Evolutionary conservation across 2,329 filamentous ascomycete genomes (phyloP).

Genomic region (Verruconis gallopava): DNA sequence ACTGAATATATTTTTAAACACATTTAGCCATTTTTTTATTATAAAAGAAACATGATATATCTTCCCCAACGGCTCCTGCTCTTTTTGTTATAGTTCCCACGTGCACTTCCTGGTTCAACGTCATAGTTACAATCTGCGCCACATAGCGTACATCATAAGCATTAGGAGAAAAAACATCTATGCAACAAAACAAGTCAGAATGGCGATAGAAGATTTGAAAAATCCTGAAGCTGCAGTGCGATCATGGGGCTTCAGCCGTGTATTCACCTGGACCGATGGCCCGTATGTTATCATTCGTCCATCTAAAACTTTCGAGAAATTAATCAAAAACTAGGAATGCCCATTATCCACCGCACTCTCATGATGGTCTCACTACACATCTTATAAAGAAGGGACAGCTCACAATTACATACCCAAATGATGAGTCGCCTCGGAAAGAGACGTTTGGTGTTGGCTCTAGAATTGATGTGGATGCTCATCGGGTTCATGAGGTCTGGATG

Average conservation of each 20-base stretch:
- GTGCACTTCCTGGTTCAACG: too few species aligned
- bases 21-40: too few species aligned
- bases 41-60: too few species aligned
- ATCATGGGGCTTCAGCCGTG: slow-evolving; percentile 55
- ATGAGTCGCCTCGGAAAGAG: slow-evolving; percentile 40
- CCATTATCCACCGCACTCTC: slow-evolving; percentile 56
- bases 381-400: slow-evolving; percentile 52
- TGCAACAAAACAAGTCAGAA: too few species aligned
- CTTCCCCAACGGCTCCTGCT: too few species aligned
- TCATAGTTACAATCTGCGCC: too few species aligned
- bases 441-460: slow-evolving; percentile 48
- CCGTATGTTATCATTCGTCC: slow-evolving; percentile 39
- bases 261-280: slow-evolving; percentile 60
- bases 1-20: too few species aligned
- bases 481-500: slow-evolving; percentile 58
- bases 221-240: slow-evolving; percentile 45
- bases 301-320: slow-evolving; percentile 8
- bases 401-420: slow-evolving; percentile 54
- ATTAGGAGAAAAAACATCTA: too few species aligned
- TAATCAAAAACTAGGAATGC: slow-evolving; percentile 52
- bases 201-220: not conserved
- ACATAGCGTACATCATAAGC: too few species aligned
- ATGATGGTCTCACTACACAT: slow-evolving; percentile 53
- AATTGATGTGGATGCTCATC: slow-evolving; percentile 52
- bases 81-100: too few species aligned